Evolutionary conservation across 768 basidiomycete species (phyloP), one percentile per base, ranked within the genome.

Genomic region (Lactifluus rugatus): DNA sequence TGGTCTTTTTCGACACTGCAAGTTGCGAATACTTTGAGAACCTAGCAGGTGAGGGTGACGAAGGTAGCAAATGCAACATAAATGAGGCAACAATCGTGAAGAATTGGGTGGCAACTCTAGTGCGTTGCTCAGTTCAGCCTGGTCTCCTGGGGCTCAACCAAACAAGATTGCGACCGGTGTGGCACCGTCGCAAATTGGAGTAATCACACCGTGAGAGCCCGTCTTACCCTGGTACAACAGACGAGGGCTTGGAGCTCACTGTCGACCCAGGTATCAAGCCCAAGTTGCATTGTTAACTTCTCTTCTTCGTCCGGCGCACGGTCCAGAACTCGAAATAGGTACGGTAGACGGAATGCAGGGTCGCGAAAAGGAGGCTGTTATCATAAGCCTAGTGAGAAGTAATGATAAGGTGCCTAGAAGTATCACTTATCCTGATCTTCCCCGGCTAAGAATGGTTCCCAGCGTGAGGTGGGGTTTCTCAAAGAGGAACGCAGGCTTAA

Each of bases 281-380:
- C 96, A 99, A 70, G 94, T 98, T 3, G 81, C 87, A 2, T 77
- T 93, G 1, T 75, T 98, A 39, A 81, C 89, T 0, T 83, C 86
- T 0, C 73, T 92, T 44, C 73, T 99, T 19, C 82, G 87, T 23
- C 83, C 86, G 0, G 68, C 73, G n/a, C 78, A 88, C 65, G 87
- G 87, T 0, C 69, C 75, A 0, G 73, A 74, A 25, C 78, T 98
- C 0, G 93, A 97, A 64, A 91, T 96, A 45, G 96, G 94, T 1
- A 91, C 88, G 0, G 93, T 98, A 1, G 96, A 98, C 67, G 93
- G 93, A 0, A 89, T 97, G 85, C 96, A 99, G 74, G 95, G 95
- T 0, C 81, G 96, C 49, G 95, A 99, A 70, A 92, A 92, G 64
- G 92, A 98, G 54, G 93, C 93, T 0, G 82, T 98, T 39, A 81